Evolutionary conservation across 257 asterid species (phyloP).

Genomic region (Dorcoceras hygrometricum): DNA sequence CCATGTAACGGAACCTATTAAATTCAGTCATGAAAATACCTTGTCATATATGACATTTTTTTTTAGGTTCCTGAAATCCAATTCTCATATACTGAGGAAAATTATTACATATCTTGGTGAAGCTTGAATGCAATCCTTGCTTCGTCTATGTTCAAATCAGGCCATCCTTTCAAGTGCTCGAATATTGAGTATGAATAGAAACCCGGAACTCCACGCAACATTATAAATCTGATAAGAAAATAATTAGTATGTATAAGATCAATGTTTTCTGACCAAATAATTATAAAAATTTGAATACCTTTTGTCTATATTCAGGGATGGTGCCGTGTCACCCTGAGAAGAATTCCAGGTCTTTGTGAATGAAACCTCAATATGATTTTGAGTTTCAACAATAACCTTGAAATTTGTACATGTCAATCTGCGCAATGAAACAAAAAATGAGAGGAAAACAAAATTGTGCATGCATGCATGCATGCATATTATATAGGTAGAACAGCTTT

Average conservation of each 20-base stretch:
- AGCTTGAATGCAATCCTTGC: conserved; percentile 77
- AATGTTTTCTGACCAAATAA: neutral
- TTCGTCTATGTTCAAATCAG: conserved; percentile 52
- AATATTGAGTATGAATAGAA: conserved; percentile 65
- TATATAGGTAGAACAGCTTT: no score
- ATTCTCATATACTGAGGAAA: neutral
- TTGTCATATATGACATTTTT: no score
- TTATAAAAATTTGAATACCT: conserved; percentile 23
- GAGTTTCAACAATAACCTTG: conserved; percentile 32
- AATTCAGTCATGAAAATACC: neutral
- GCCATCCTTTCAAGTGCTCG: conserved; percentile 78
- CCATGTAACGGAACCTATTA: conserved; percentile 61
- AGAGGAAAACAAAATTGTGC: neutral
- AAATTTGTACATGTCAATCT: conserved; percentile 40
- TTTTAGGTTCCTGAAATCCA: neutral
- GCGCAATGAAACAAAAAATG: neutral
- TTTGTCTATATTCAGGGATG: conserved; percentile 52
- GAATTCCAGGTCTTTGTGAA: conserved; percentile 51
- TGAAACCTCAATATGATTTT: conserved; percentile 56
- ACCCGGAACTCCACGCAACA: conserved; percentile 64
- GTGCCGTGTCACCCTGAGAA: conserved; percentile 12
- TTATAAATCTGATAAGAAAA: conserved; percentile 29
- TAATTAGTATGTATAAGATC: neutral
- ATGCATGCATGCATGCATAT: no score
- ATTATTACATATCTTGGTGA: conserved; percentile 31